A percentile compares a stretch with the other conserved stretches of the same genome.
Evolutionary conservation across 371 early-diverging fungal genomes (phyloP).

Genomic region (Dichotomocladium elegans): DNA sequence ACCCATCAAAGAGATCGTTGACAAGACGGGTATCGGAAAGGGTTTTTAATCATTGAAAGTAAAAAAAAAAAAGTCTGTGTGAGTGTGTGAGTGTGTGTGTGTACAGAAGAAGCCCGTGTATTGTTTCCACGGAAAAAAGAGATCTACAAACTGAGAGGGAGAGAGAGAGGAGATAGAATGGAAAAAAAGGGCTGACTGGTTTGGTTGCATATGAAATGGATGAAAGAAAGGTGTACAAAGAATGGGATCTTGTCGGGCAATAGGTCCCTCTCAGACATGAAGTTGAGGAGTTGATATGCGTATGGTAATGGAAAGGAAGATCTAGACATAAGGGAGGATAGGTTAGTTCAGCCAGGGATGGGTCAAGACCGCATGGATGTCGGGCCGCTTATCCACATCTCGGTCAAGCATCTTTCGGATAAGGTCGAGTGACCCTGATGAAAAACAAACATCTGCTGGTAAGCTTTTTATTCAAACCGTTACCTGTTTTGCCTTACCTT

Average conservation of each 20-base stretch:
- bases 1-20: conserved; percentile 33
- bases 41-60: conserved; percentile 26
- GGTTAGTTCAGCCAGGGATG: conserved; percentile 49
- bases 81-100: not conserved
- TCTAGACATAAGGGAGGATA: not conserved
- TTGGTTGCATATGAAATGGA: too few species aligned
- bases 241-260: too few species aligned
- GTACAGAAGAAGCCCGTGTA: too few species aligned
- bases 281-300: not conserved
- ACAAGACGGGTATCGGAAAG: conserved; percentile 41
- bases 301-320: not conserved
- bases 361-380: conserved; percentile 49
- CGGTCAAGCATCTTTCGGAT: conserved; percentile 52
- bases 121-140: too few species aligned
- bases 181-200: too few species aligned
- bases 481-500: conserved; percentile 35
- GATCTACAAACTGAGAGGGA: not conserved
- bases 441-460: not conserved
- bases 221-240: too few species aligned
- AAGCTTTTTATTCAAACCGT: not conserved
- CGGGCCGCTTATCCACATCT: conserved; percentile 48
- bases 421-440: conserved; percentile 50
- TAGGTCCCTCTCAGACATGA: too few species aligned
- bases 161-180: not conserved
- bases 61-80: not conserved